phyloP scores from a whole-genome alignment of 345 rosid genomes.

The Moringa oleifera region DNA sequence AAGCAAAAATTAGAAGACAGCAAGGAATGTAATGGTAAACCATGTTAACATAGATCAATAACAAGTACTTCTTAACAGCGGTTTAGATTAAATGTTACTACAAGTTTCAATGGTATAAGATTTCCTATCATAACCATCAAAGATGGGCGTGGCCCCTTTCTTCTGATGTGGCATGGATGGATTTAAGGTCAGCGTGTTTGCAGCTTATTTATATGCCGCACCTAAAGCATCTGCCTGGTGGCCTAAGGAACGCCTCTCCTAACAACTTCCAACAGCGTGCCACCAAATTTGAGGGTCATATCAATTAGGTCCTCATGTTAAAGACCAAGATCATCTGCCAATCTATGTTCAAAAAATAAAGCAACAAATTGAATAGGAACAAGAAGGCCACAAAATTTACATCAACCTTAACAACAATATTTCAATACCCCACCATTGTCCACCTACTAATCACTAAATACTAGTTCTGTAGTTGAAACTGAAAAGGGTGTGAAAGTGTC shows the following conservation, averaged over 20 bases:
- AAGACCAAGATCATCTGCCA: not conserved
- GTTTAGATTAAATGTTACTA: too few species aligned
- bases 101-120: too few species aligned
- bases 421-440: slow-evolving; percentile 21
- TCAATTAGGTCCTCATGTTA: too few species aligned
- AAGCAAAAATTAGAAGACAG: too few species aligned
- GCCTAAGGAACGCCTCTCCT: too few species aligned
- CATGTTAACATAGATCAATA: too few species aligned
- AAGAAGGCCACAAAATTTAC: slow-evolving; percentile 34
- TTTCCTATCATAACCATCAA: too few species aligned
- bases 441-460: slow-evolving; percentile 19
- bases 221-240: not conserved
- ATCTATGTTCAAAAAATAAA: not conserved
- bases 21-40: too few species aligned
- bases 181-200: too few species aligned
- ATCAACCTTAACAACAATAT: slow-evolving; percentile 22
- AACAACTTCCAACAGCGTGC: not conserved
- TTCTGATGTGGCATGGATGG: too few species aligned
- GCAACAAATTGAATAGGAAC: slow-evolving; percentile 43
- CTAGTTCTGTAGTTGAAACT: slow-evolving; percentile 22
- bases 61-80: too few species aligned
- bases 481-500: not conserved
- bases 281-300: not conserved
- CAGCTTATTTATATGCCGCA: not conserved
- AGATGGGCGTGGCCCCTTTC: too few species aligned